Evolutionary conservation across 805 yeast genomes (phyloP).

Genomic region (Debaryomyces tyrocola): DNA sequence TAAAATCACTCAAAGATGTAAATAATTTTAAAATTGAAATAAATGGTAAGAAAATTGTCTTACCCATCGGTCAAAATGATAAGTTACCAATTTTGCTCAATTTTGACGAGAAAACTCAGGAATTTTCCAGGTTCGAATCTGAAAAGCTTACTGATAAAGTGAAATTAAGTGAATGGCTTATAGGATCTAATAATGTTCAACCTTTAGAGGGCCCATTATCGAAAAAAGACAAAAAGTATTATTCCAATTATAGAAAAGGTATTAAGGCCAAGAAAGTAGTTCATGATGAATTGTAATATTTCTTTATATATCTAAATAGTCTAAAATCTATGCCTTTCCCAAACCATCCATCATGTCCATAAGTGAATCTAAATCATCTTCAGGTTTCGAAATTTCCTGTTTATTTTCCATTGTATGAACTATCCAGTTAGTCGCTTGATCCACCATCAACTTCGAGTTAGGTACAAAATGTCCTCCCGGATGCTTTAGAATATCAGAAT

Average conservation of each 20-base stretch:
- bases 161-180: conserved; percentile 33
- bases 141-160: conserved; percentile 30
- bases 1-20: conserved; percentile 20
- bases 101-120: conserved; percentile 16
- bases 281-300: conserved; percentile 27
- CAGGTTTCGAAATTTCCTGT: background rate
- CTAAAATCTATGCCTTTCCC: conserved; percentile 13
- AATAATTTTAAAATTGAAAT: conserved; percentile 10
- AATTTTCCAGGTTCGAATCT: conserved; percentile 21
- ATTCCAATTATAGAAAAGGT: conserved; percentile 30
- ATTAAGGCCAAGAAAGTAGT: conserved; percentile 16
- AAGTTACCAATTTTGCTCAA: conserved; percentile 28
- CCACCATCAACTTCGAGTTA: conserved; percentile 58
- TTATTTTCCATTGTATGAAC: conserved; percentile 11
- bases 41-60: conserved; percentile 18
- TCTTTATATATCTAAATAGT: conserved; percentile 1
- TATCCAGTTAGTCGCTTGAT: conserved; percentile 44
- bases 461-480: conserved; percentile 99
- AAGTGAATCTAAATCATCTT: conserved; percentile 31
- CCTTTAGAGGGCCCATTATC: conserved; percentile 42
- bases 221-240: conserved; percentile 28
- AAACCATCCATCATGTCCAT: conserved; percentile 38
- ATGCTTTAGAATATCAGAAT: conserved; percentile 67
- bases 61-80: conserved; percentile 17
- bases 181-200: conserved; percentile 18